Base-by-base conservation (phyloP, 192 early-diverging fungal species). In the Radiomyces spectabilis region DNA sequence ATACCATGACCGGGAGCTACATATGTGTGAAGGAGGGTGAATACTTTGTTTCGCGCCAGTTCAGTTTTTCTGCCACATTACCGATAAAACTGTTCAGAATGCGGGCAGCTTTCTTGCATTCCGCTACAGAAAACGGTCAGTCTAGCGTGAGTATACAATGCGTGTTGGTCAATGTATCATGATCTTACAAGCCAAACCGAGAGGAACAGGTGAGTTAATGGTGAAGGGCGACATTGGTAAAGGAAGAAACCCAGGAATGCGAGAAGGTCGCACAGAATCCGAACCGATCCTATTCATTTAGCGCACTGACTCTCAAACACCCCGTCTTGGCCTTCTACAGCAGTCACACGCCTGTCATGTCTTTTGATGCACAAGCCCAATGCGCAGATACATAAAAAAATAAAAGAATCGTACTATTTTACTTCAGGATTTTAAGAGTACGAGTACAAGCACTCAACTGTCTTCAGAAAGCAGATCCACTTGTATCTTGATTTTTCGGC, bases 1-100 rank as follows among this genome's bases (percentile, higher is more conserved):
- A 79, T 45, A 3, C 79, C 84, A 32, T 76, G 58, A 19, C 65
- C 67, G 12, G 67, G 61, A 24, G 63, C 67, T 69, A 52, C 49
- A 15, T n/a, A n/a, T n/a, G n/a, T n/a, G n/a, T n/a, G n/a, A n/a
- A n/a, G n/a, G n/a, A n/a, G n/a, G n/a, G n/a, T n/a, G n/a, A n/a
- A n/a, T n/a, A n/a, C n/a, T n/a, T n/a, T 9, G 9, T 19, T 26
- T 5, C 9, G 10, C 27, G 2, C 34, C 1, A 8, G 2, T 22
- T 26, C 13, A 10, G 13, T n/a, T 41, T 43, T 43, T 31, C 1
- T 22, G 31, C 44, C n/a, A n/a, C n/a, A n/a, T 40, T 46, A 65
- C 63, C 63, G 19, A 65, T 38, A 25, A 65, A 65, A 25, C 26
- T 24, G 22, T 65, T 58, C 7, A 65, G 41, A 39, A 65, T 65